Conservation (phyloP, 1,284 basidiomycete genomes). For the Ustilago tritici region DNA sequence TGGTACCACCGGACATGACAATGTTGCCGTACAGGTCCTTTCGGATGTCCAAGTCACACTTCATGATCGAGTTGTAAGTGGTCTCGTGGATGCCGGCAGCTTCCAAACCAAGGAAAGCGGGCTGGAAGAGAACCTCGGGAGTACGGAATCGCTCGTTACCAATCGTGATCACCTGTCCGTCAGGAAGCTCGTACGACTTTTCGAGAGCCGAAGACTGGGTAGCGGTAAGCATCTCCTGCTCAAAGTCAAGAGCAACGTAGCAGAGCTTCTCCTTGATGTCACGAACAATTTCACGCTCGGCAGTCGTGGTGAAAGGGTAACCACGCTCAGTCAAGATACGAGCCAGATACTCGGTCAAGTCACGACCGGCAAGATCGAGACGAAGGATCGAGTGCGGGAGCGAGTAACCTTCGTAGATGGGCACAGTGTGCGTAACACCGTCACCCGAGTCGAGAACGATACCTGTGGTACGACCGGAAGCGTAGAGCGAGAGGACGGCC, state of each 20-base stretch:
- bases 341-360: constrained; percentile 89
- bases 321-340: constrained; percentile 94
- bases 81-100: constrained; percentile 95
- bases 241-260: constrained; percentile 96
- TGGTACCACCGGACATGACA: constrained; percentile 93
- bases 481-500: constrained; percentile 90
- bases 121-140: constrained; percentile 97
- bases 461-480: constrained; percentile 91
- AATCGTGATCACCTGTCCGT: constrained; percentile 96
- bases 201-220: constrained; percentile 90
- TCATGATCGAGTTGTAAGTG: constrained; percentile 87
- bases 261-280: constrained; percentile 99
- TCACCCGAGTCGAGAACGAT: constrained; percentile 94
- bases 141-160: constrained; percentile 97
- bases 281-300: constrained; percentile 94
- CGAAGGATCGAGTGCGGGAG: constrained; percentile 93
- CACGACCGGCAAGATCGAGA: constrained; percentile 94
- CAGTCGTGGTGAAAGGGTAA: constrained; percentile 91
- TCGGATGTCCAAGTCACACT: constrained; percentile 76
- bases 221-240: constrained; percentile 93
- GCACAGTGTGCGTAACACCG: constrained; percentile 92
- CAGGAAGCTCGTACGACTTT: constrained; percentile 95
- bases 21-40: constrained; percentile 93
- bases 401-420: constrained; percentile 95
- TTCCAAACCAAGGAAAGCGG: constrained; percentile 90